These are phyloP conservation scores for Mortierella sp. DNA, from an alignment of 371 early-diverging fungal genomes.

Conservation along the genomic window DNA sequence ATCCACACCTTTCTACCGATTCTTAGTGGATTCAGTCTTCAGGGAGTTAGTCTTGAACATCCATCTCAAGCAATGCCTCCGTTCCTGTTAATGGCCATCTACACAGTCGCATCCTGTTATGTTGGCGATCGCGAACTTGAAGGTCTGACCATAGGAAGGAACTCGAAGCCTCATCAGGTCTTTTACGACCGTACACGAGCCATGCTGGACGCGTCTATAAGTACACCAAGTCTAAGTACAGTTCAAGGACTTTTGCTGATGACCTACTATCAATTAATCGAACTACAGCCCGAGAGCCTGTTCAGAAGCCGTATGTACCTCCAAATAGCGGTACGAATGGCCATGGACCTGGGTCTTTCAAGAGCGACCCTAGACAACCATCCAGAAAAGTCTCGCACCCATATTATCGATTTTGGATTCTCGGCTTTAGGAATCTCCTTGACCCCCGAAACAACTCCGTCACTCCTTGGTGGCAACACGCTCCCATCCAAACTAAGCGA, in stretches of 20 bases:
- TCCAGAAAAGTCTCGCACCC: too few species aligned
- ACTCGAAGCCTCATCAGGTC: constrained; percentile 16
- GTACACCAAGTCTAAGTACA: constrained; percentile 65
- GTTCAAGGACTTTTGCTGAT: constrained; percentile 67
- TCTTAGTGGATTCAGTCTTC: constrained; percentile 31
- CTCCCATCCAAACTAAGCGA: too few species aligned
- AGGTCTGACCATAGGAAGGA: constrained; percentile 4
- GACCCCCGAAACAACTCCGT: too few species aligned
- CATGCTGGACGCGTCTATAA: constrained; percentile 65
- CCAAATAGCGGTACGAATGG: constrained; percentile 35
- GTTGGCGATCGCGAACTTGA: constrained; percentile 17
- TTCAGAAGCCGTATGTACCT: constrained; percentile 29
- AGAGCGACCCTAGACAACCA: neutral
- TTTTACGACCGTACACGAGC: constrained; percentile 39
- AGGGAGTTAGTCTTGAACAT: neutral
- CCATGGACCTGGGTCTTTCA: constrained; percentile 35
- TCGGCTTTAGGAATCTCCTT: too few species aligned
- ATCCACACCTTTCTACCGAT: constrained; percentile 42
- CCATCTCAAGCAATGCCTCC: constrained; percentile 21
- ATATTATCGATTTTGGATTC: too few species aligned
- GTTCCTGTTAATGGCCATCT: constrained; percentile 40
- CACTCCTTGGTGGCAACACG: too few species aligned
- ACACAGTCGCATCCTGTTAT: constrained; percentile 36
- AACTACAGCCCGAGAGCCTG: constrained; percentile 42
- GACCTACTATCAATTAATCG: constrained; percentile 62